These are phyloP conservation scores for Xylaria sp. DNA, from an alignment of 2,329 filamentous ascomycete species.

Conservation along the genomic window DNA sequence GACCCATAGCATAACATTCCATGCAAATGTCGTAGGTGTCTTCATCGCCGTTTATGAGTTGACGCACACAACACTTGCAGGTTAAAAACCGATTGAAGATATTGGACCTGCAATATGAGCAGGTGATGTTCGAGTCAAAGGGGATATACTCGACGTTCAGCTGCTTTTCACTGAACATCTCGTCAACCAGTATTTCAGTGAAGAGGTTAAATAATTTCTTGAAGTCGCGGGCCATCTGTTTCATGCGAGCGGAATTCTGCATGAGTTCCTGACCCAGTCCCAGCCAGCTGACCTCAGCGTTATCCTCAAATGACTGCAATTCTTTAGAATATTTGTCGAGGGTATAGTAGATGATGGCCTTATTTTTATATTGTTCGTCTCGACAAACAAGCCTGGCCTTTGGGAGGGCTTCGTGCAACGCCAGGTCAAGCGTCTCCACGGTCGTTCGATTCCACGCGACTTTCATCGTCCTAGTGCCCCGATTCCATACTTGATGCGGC, in stretches of 20 bases:
- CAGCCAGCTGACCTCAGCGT: slow-evolving; percentile 57
- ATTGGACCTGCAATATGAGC: slow-evolving; percentile 93
- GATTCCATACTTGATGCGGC: slow-evolving; percentile 98
- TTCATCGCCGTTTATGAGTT: slow-evolving; percentile 72
- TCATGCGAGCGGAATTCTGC: slow-evolving; percentile 60
- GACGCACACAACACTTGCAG: slow-evolving; percentile 82
- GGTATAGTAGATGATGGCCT: slow-evolving; percentile 91
- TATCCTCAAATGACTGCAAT: slow-evolving; percentile 64
- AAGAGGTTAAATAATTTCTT: slow-evolving; percentile 81
- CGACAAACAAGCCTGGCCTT: slow-evolving; percentile 91
- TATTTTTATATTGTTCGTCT: slow-evolving; percentile 99
- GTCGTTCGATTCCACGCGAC: slow-evolving; percentile 98
- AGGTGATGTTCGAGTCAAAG: slow-evolving; percentile 92
- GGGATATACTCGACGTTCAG: slow-evolving; percentile 77
- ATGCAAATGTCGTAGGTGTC: slow-evolving; percentile 97
- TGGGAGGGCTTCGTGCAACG: slow-evolving; percentile 85
- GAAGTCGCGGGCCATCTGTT: slow-evolving; percentile 84
- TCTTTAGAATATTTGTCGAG: slow-evolving; percentile 80
- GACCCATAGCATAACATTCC: slow-evolving; percentile 98
- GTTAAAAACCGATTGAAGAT: slow-evolving; percentile 98
- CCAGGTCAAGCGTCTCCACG: slow-evolving; percentile 87
- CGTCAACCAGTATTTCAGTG: slow-evolving; percentile 81
- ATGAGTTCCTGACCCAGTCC: slow-evolving; percentile 58
- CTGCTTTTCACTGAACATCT: slow-evolving; percentile 82
- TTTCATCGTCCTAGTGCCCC: slow-evolving; percentile 95